phyloP scores from a whole-genome alignment of 768 basidiomycete species.

The Lactarius sanguifluus region DNA sequence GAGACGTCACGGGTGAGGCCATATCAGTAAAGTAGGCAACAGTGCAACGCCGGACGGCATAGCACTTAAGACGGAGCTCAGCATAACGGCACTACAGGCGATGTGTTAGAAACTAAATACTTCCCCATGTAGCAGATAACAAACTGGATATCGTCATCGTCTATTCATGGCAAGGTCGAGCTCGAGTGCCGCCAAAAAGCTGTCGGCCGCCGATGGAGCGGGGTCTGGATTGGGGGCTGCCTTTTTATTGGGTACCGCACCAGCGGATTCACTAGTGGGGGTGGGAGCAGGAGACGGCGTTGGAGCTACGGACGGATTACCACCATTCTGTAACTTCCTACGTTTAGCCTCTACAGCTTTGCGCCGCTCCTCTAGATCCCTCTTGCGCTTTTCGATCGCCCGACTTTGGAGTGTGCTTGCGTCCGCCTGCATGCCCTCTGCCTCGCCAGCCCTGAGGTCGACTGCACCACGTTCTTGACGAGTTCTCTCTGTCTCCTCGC shows the following conservation, averaged over 20 bases:
- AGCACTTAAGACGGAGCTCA: conserved; percentile 16
- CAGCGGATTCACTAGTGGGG: conserved; percentile 12
- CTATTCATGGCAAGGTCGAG: conserved; percentile 51
- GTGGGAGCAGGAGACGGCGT: conserved; percentile 21
- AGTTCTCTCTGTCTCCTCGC: conserved; percentile 69
- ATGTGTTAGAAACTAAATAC: conserved; percentile 3
- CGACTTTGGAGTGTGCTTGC: conserved; percentile 43
- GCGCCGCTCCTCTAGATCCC: conserved; percentile 67
- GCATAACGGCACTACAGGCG: conserved; percentile 5
- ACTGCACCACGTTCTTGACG: conserved; percentile 60
- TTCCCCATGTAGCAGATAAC: background rate
- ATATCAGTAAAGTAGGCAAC: conserved; percentile 16
- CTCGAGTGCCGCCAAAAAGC: conserved; percentile 66
- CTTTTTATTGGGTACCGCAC: conserved; percentile 21
- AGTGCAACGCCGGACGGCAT: conserved; percentile 14
- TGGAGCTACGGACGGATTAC: conserved; percentile 8
- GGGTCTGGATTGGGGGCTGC: conserved; percentile 12
- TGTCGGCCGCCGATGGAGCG: conserved; percentile 50
- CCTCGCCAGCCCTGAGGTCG: conserved; percentile 64
- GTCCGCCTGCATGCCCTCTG: conserved; percentile 67
- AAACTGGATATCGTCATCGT: conserved; percentile 13
- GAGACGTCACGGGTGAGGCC: conserved; percentile 3
- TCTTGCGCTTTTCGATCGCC: conserved; percentile 70
- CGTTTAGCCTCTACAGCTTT: conserved; percentile 65
- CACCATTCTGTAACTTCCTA: conserved; percentile 45